Evolutionary conservation across 169 alveolate species (phyloP), one percentile per base, ranked within the genome.

Genomic region (Plasmodium inui): DNA sequence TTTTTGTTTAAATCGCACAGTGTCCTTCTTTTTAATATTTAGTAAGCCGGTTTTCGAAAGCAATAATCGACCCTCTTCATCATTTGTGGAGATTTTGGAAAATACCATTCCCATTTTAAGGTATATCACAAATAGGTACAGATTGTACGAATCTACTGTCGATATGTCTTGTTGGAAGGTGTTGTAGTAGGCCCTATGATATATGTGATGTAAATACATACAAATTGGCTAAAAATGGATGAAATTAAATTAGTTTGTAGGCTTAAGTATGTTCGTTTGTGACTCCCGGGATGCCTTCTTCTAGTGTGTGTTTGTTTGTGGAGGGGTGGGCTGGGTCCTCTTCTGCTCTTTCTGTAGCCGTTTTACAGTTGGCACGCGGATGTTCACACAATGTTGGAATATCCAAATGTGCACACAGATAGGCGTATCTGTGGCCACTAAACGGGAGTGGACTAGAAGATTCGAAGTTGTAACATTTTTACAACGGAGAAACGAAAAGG

Each of bases 71-170:
- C 67, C 39, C 41, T 73, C 93, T 74, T 85, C 93, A 85, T 74
- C 39, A 34, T 28, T 74, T n/a, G 61, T 8, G 8, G 61, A 8
- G 1, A 85, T 85, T 85, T 55, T 85, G 34, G 93, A 85, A 30
- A 74, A 30, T 85, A 76, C 32, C 9, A 22, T 26, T 74, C 93
- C 93, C 93, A 85, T 85, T 84, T 82, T 82, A 53, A 39, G 57
- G 22, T 53, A 82, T 2, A 41, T 28, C 53, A 82, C 80, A 55
- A 53, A 82, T 30, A 82, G 17, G 79, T 82, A 82, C 17, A 82
- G 32, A 14, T 57, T 82, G 37, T 82, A 82, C 22, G 90, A 14
- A 17, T 82, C 90, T 82, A 70, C 53, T 39, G 71, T 17, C 39
- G 90, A 30, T 82, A 17, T 82, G 22, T 82, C 57, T 53, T 82